Conservation (phyloP, 2,329 filamentous ascomycete species). For the Scedosporium dehoogii region DNA sequence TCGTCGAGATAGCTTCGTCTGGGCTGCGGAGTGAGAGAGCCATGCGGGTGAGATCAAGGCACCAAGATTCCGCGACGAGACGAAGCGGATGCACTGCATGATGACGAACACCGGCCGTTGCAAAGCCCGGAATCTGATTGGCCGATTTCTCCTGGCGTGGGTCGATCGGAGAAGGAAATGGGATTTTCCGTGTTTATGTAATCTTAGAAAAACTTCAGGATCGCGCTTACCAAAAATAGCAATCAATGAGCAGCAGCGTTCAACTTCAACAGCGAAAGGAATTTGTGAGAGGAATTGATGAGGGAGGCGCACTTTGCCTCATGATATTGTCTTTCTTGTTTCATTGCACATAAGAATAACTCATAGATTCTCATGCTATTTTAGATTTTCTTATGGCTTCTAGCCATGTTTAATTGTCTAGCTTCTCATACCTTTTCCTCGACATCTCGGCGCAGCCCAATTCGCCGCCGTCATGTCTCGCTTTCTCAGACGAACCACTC, state of each 20-base stretch:
- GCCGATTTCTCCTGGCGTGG: background rate
- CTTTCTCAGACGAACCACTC: background rate
- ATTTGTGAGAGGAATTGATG: too few relatives aligned
- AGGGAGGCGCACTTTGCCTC: background rate
- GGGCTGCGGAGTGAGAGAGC: conserved; percentile 1
- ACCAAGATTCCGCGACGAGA: background rate
- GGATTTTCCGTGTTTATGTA: background rate
- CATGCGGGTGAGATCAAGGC: background rate
- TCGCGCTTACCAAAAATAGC: background rate
- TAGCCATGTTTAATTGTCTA: background rate
- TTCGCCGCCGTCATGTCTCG: conserved; percentile 1
- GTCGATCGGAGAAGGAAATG: background rate
- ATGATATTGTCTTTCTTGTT: background rate
- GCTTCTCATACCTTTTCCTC: background rate
- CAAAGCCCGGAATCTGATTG: background rate
- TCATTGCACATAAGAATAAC: background rate
- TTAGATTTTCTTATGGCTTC: background rate
- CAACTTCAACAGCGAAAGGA: too few relatives aligned
- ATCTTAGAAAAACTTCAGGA: background rate
- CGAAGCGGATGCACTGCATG: background rate
- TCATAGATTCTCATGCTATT: background rate
- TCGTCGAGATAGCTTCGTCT: background rate
- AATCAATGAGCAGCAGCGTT: too few relatives aligned
- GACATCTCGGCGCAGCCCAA: background rate
- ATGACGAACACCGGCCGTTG: background rate